phyloP scores from a whole-genome alignment of 441 rosid species.

The Gossypium davidsonii region DNA sequence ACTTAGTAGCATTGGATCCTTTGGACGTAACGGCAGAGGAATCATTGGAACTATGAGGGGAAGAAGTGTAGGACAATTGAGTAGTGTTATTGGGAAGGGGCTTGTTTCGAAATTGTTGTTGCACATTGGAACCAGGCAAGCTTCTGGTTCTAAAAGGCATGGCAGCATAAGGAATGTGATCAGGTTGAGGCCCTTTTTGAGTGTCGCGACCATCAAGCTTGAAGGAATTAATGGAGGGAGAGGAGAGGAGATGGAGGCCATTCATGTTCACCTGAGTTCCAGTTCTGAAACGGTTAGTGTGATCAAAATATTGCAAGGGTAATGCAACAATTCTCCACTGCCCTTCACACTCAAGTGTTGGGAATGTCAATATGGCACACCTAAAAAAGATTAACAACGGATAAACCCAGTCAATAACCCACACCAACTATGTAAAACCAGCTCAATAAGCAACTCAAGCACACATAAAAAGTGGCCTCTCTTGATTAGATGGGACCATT shows the following conservation, averaged over 20 bases:
- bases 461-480: no score
- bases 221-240: constrained; percentile 22
- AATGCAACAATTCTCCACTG: constrained; percentile 31
- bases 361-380: constrained; percentile 27
- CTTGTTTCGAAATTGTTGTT: constrained; percentile 18
- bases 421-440: neutral
- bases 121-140: constrained; percentile 21
- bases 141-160: constrained; percentile 20
- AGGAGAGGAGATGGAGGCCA: constrained; percentile 23
- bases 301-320: constrained; percentile 28
- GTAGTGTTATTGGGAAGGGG: constrained; percentile 19
- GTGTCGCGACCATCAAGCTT: constrained; percentile 18
- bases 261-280: constrained; percentile 30
- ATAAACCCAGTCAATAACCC: neutral
- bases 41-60: constrained; percentile 19
- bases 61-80: constrained; percentile 15
- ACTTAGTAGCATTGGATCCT: constrained; percentile 20
- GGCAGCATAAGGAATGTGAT: constrained; percentile 17
- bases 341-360: constrained; percentile 28
- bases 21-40: constrained; percentile 17
- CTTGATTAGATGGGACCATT: no score
- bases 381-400: constrained; percentile 19
- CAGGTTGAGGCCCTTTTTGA: constrained; percentile 20
- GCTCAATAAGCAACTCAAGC: no score
- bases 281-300: constrained; percentile 17